Evolutionary conservation across 163 green algal species (phyloP), one percentile per base, ranked within the genome.

Genomic region (Prototheca cutis): DNA sequence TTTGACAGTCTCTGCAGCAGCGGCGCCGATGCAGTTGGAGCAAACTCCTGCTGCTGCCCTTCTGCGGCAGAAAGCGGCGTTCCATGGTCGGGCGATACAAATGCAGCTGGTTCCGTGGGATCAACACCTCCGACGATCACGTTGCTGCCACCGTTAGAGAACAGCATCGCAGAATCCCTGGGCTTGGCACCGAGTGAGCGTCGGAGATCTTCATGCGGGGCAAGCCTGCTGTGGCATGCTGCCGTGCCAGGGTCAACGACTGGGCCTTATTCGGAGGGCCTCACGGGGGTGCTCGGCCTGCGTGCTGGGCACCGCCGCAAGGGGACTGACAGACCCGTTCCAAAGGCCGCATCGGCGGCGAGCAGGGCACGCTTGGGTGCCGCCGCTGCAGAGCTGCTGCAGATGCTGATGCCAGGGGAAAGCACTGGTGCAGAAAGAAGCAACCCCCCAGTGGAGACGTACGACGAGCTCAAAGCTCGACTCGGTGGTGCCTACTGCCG

Each of bases 141-240:
- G n/a, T n/a, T n/a, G n/a, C n/a, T n/a, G n/a, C n/a, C n/a, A n/a
- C n/a, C n/a, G n/a, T n/a, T n/a, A n/a, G n/a, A n/a, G n/a, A n/a
- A n/a, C n/a, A n/a, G n/a, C n/a, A 4, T 0, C 7, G 17, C 51
- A 7, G 21, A 48, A 28, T 4, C n/a, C 24, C 42, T 74, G 7
- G 67, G 61, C 2, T 33, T 74, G 39, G 56, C 42, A 6, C 45
- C 55, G 4, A 45, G 36, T 15, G 28, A 29, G 3, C 17, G 15
- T 7, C 36, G 67, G 17, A 36, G 48, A 4, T 33, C 39, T 18
- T 45, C 28, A 0, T 48, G 25, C 15, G 67, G 67, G 5, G 25
- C 61, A 0, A 58, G 60, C 2, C 18, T 71, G 0, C 27, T 64
- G 6, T 74, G 67, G 67, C 2, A 27, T 15, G 0, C 62, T 55